Evolutionary conservation across 129 eudicot genomes (phyloP).

Genomic region (Ambrosia artemisiifolia): DNA sequence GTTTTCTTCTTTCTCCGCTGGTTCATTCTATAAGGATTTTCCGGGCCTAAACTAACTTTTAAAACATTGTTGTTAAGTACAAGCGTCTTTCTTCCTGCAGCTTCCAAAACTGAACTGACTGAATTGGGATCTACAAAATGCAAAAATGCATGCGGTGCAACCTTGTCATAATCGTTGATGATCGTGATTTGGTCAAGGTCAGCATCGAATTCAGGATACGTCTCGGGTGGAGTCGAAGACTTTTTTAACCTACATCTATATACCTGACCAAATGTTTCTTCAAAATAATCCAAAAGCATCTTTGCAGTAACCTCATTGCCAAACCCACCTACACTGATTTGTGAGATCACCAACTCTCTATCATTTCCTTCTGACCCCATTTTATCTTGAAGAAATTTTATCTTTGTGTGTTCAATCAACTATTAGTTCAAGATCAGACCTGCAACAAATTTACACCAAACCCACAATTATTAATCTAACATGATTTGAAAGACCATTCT

Average conservation of each 20-base stretch:
- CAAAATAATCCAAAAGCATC: conserved; percentile 1
- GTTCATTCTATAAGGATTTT: conserved; percentile 17
- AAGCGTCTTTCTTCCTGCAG: conserved; percentile 3
- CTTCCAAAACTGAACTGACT: background rate
- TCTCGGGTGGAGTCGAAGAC: conserved; percentile 2
- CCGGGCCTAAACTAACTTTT: conserved; percentile 13
- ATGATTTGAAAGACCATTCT: background rate
- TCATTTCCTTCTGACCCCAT: conserved; percentile 8
- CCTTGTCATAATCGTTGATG: background rate
- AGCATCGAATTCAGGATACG: background rate
- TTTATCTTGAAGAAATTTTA: background rate
- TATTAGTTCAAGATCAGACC: too few relatives aligned
- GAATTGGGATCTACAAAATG: conserved; percentile 9
- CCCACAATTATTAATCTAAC: background rate
- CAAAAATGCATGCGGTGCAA: conserved; percentile 9
- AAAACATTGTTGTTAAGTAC: background rate
- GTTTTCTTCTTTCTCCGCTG: conserved; percentile 1
- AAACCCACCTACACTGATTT: conserved; percentile 7
- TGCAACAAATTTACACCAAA: conserved; percentile 1
- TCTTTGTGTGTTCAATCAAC: conserved; percentile 4
- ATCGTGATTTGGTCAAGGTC: background rate
- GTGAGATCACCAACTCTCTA: conserved; percentile 6
- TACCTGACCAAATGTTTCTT: background rate
- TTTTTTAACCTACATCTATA: conserved; percentile 4
- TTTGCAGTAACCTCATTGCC: background rate